Evolutionary conservation across 805 yeast species (phyloP).

Genomic region (Scheffersomyces stipitis): DNA sequence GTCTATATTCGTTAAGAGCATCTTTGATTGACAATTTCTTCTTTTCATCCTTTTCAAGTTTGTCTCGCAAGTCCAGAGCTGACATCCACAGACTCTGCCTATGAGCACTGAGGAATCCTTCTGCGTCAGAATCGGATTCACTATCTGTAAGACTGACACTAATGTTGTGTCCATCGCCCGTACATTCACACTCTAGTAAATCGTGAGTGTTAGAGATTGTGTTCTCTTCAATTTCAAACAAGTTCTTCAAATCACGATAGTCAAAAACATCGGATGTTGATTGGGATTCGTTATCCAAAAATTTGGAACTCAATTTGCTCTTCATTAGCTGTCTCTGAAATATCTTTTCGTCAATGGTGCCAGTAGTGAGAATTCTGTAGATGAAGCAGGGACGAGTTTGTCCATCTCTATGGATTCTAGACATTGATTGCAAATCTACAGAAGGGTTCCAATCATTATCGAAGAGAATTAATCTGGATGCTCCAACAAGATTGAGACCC

Average conservation of each 20-base stretch:
- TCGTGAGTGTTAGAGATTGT: constrained; percentile 75
- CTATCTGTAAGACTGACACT: constrained; percentile 17
- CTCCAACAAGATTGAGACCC: constrained; percentile 89
- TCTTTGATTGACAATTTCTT: constrained; percentile 44
- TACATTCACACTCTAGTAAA: constrained; percentile 62
- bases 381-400: constrained; percentile 76
- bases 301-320: constrained; percentile 70
- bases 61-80: constrained; percentile 49
- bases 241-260: constrained; percentile 64
- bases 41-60: constrained; percentile 20
- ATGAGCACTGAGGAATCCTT: not conserved
- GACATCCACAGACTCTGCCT: constrained; percentile 44
- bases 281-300: constrained; percentile 43
- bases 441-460: constrained; percentile 99
- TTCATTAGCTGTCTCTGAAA: constrained; percentile 90
- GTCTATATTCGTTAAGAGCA: constrained; percentile 63
- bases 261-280: constrained; percentile 69
- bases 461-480: constrained; percentile 76
- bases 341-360: constrained; percentile 91
- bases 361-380: constrained; percentile 82
- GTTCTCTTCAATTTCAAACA: constrained; percentile 58
- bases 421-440: constrained; percentile 91
- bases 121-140: constrained; percentile 12
- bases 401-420: constrained; percentile 92
- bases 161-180: constrained; percentile 50